Evolutionary conservation across 805 yeast species (phyloP), one percentile per base, ranked within the genome.

Genomic region (Candida tallmaniae): DNA sequence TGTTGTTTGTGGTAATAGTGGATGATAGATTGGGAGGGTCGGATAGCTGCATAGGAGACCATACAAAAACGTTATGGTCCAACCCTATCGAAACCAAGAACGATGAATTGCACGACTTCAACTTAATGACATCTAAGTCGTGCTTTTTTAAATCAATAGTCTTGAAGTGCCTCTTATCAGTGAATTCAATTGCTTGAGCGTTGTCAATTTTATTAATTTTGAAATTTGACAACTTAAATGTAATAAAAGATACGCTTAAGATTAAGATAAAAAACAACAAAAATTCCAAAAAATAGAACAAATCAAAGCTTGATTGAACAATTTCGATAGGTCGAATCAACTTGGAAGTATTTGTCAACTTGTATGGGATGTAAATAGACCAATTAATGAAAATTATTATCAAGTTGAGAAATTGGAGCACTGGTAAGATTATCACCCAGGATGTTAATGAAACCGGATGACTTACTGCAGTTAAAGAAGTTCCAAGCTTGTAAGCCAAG

Each of bases 31-130:
- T 47, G 1, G 55, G 46, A 1, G 65, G 63, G 5, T 16, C 20
- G 0, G 44, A 40, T 15, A 34, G 23, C 13, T 40, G 56, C 35
- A 78, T 51, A 3, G 88, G 88, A 0, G 84, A 80, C 94, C 94
- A 85, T 8, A 84, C 74, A 21, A 76, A 54, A 4, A 85, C 68
- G 39, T 70, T 74, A 45, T 82, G 88, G 47, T 85, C 94, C 50
- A 86, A 60, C 4, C 89, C 90, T 18, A 82, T 71, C 1, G 83
- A 70, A 0, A 84, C 77, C 16, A 83, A 67, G 46, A 83, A 80
- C 3, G 86, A 78, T 34, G 76, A 68, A 10, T 73, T 61, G 10
- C 84, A 78, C 0, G 86, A 72, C n/a, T 68, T 58, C 8, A 83
- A 60, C 37, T 69, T 70, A 22, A 81, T 66, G 4, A 83, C 68